Evolutionary conservation across 768 basidiomycete genomes (phyloP).

Genomic region (Mycena vitilis): DNA sequence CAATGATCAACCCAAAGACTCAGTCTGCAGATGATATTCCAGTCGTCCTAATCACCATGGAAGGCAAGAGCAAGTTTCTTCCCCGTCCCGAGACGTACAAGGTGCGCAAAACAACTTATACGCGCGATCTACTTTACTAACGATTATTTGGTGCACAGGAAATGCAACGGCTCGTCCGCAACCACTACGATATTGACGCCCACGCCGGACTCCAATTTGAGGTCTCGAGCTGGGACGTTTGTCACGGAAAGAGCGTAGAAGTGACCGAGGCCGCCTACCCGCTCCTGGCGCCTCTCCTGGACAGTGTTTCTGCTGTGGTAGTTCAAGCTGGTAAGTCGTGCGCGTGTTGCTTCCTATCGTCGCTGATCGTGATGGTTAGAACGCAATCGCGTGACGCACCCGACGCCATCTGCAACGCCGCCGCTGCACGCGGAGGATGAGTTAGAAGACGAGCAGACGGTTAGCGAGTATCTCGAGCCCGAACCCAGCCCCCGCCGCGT

Average conservation of each 20-base stretch:
- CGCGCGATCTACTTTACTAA: background rate
- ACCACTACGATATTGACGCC: constrained; percentile 18
- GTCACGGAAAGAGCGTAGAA: constrained; percentile 29
- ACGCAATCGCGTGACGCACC: constrained; percentile 22
- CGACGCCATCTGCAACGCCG: constrained; percentile 32
- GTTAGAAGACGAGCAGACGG: constrained; percentile 13
- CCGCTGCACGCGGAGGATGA: constrained; percentile 20
- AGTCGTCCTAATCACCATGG: constrained; percentile 28
- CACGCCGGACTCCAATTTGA: constrained; percentile 23
- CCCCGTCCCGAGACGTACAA: constrained; percentile 27
- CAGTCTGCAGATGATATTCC: constrained; percentile 24
- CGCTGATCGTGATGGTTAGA: constrained; percentile 17
- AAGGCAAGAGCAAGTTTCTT: constrained; percentile 29
- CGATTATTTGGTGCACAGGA: constrained; percentile 16
- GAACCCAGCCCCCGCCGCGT: background rate
- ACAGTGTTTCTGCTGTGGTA: constrained; percentile 15
- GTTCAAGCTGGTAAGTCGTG: constrained; percentile 16
- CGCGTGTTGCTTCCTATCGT: background rate
- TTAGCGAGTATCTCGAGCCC: constrained; percentile 6
- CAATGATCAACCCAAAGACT: constrained; percentile 29
- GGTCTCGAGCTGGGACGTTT: constrained; percentile 31
- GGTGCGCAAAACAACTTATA: background rate
- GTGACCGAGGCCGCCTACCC: constrained; percentile 30
- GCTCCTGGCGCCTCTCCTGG: constrained; percentile 27
- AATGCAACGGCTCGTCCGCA: constrained; percentile 27